Conservation (phyloP, 768 basidiomycete species). For the Termitomyces sp. region DNA sequence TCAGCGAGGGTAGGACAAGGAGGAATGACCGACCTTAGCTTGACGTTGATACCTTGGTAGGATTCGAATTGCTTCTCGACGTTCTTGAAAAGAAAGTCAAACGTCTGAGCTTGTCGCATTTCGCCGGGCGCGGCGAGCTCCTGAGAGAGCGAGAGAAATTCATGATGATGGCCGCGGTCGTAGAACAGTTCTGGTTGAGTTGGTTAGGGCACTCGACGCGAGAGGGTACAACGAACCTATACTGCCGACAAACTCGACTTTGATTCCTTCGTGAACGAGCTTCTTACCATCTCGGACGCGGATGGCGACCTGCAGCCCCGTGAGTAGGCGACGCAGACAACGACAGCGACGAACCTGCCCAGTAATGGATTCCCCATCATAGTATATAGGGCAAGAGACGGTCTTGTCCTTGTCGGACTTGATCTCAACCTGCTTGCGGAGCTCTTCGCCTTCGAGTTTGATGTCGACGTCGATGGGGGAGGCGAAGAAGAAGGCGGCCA, state of each 20-base stretch:
- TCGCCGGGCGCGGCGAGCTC: conserved; percentile 96
- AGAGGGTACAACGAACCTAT: conserved; percentile 57
- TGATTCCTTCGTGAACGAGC: conserved; percentile 91
- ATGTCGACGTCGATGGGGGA: no score
- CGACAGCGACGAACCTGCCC: conserved; percentile 57
- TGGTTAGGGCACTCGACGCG: not conserved
- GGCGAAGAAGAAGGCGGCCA: no score
- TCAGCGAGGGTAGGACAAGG: not conserved
- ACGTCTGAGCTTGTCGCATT: conserved; percentile 93
- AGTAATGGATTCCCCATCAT: conserved; percentile 88
- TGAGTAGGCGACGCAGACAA: not conserved
- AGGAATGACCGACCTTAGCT: conserved; percentile 64
- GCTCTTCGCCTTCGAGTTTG: conserved; percentile 72
- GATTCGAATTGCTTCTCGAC: conserved; percentile 99
- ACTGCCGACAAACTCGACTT: conserved; percentile 94
- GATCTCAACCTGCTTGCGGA: conserved; percentile 53
- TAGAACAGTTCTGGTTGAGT: conserved; percentile 74
- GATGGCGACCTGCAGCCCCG: conserved; percentile 61
- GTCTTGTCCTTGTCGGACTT: conserved; percentile 10
- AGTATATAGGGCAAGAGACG: conserved; percentile 86
- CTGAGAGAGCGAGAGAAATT: conserved; percentile 87
- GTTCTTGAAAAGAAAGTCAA: conserved; percentile 97
- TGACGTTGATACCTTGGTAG: conserved; percentile 97
- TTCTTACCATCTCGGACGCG: conserved; percentile 94
- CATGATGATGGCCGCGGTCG: conserved; percentile 80